phyloP scores from a whole-genome alignment of 805 yeast genomes.

The Metschnikowia borealis region DNA sequence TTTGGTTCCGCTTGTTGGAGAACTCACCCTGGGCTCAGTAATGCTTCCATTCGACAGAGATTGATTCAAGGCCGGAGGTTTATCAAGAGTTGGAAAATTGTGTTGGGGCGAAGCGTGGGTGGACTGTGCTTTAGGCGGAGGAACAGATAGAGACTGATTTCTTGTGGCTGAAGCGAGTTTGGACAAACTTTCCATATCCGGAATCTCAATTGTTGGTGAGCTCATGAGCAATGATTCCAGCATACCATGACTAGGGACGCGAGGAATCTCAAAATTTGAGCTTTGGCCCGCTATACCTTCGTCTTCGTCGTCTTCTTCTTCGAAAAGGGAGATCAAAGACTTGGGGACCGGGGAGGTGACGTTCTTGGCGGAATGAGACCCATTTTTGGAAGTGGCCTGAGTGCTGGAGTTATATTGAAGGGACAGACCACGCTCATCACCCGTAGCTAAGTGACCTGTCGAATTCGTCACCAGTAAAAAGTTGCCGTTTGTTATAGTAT shows the following conservation, averaged over 20 bases:
- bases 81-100: slow-evolving; percentile 21
- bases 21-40: slow-evolving; percentile 29
- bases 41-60: slow-evolving; percentile 42
- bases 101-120: slow-evolving; percentile 7
- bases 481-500: slow-evolving; percentile 26
- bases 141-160: slow-evolving; percentile 5
- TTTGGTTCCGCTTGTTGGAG: slow-evolving; percentile 18
- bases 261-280: slow-evolving; percentile 10
- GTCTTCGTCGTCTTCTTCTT: slow-evolving; percentile 8
- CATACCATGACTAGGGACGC: slow-evolving; percentile 9
- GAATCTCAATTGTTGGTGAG: slow-evolving; percentile 67
- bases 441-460: neutral
- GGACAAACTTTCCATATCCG: slow-evolving; percentile 51
- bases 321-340: slow-evolving; percentile 16
- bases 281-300: slow-evolving; percentile 5
- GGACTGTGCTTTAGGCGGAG: slow-evolving; percentile 2
- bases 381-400: slow-evolving; percentile 1
- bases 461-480: slow-evolving; percentile 13
- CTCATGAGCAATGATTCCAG: slow-evolving; percentile 21
- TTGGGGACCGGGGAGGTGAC: slow-evolving; percentile 12
- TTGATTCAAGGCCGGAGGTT: slow-evolving; percentile 42
- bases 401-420: slow-evolving; percentile 4
- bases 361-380: neutral
- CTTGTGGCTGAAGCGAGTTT: slow-evolving; percentile 17
- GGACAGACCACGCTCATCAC: slow-evolving; percentile 2